A percentile compares a stretch with the other conserved stretches of the same genome.
Evolutionary conservation across 176 grass and related monocot species (phyloP).

Genomic region (Saccharum spontaneum): DNA sequence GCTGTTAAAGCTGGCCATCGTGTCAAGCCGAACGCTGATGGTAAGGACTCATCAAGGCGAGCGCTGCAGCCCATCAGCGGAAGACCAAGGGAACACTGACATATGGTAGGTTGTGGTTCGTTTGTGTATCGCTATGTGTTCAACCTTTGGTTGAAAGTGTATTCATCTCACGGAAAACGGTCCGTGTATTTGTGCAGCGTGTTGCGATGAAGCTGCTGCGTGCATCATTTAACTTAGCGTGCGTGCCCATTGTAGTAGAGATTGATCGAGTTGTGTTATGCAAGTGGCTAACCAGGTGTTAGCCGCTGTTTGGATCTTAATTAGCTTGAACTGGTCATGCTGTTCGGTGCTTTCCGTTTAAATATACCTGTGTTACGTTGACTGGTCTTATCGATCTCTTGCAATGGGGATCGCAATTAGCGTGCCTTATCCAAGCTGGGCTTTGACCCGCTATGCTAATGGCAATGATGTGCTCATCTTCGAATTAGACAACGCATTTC

Average conservation of each 20-base stretch:
- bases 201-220: not conserved
- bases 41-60: constrained; percentile 25
- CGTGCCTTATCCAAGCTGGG: not conserved
- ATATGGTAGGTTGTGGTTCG: not conserved
- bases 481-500: no score
- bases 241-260: not conserved
- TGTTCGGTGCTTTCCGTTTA: not conserved
- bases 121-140: not conserved
- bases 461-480: no score
- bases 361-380: not conserved
- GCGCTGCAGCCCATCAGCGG: constrained; percentile 23
- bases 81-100: not conserved
- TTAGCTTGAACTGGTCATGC: not conserved
- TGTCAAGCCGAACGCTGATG: not conserved
- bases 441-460: not conserved
- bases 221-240: not conserved
- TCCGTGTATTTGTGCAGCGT: not conserved
- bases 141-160: not conserved
- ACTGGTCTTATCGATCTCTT: not conserved
- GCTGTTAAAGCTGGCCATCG: not conserved
- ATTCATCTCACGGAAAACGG: not conserved
- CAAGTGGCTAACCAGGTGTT: not conserved
- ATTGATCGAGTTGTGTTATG: not conserved
- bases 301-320: not conserved
- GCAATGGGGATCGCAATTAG: not conserved